Base-by-base conservation (phyloP, 2,329 filamentous ascomycete species). In the Fusarium aywerte region DNA sequence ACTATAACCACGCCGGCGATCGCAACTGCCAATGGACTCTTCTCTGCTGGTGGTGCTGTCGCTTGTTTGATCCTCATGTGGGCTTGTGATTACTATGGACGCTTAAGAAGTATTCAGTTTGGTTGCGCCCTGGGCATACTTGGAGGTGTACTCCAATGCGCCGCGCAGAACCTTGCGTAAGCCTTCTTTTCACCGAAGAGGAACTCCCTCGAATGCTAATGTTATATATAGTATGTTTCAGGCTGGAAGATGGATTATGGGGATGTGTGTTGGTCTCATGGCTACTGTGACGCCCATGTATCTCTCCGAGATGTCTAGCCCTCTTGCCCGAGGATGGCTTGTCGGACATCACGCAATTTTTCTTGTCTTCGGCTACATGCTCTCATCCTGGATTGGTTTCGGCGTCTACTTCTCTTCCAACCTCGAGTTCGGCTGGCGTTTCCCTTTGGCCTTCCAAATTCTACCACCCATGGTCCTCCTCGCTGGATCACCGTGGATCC, bases 341-440 rank as follows among this genome's bases (percentile, higher is more conserved):
- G 82, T 87, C 38, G 83, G 83, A 20, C 82, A 84, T 4, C 82
- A 82, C 54, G 80, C 80, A 6, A 82, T 79, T 7, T 77, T 82
- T 31, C 81, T 80, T 1, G 82, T 82, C 35, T 73, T 84, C 8
- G 81, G 81, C 0, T 76, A 83, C 13, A 79, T 80, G 48, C 78
- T 84, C n/a, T 80, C 80, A 2, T 71, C 70, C 0, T 78, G 75
- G 76, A 67, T 78, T 0, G 80, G 80, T 38, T 81, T 76, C 50
- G 80, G 76, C 3, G 75, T 71, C 35, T 75, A 74, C 18, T 75
- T 75, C 27, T 67, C 75, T n/a, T 73, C 71, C 15, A 66, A 75
- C 5, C 77, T 73, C 1, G 67, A 74, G 0, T 75, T 80, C 8
- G 76, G 78, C 18, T 82, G 80, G 80, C 77, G 81, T 4, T 79